Conservation (phyloP, 352 stramenopile species). For the Elongisporangium anandrum region DNA sequence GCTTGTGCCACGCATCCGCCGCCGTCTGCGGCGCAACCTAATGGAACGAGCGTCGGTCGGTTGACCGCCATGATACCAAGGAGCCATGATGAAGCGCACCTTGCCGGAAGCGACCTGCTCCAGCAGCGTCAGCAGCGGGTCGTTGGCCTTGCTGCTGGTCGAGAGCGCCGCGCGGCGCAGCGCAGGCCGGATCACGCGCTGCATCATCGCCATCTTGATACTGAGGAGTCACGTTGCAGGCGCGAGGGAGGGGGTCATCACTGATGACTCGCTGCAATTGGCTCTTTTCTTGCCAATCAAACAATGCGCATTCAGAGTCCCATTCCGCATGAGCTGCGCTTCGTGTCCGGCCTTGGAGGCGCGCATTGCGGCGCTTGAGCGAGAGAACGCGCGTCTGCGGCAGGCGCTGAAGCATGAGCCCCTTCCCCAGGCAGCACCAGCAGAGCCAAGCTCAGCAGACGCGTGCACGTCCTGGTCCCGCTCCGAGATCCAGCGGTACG, state of each 20-base stretch:
- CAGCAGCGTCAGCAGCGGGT: conserved; percentile 27
- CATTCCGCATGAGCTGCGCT: conserved; percentile 10
- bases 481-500: conserved; percentile 84
- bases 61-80: too few species aligned
- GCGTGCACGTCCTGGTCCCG: conserved; percentile 41
- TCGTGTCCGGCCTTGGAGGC: conserved; percentile 12
- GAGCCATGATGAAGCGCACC: conserved; percentile 11
- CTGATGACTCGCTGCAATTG: not conserved
- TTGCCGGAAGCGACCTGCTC: conserved; percentile 55
- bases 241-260: not conserved
- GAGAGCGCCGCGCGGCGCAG: not conserved
- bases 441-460: not conserved
- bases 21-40: conserved; percentile 8
- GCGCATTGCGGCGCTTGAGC: conserved; percentile 19
- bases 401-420: conserved; percentile 3
- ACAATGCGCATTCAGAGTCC: conserved; percentile 3
- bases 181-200: not conserved
- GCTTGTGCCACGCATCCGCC: conserved; percentile 8
- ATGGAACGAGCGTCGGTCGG: not conserved
- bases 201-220: not conserved
- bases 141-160: not conserved
- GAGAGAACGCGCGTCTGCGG: conserved; percentile 16
- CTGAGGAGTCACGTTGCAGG: not conserved
- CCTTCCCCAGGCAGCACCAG: not conserved
- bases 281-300: not conserved